Base-by-base conservation (phyloP, 768 basidiomycete species). In the Erythrobasidium yunnanense region DNA sequence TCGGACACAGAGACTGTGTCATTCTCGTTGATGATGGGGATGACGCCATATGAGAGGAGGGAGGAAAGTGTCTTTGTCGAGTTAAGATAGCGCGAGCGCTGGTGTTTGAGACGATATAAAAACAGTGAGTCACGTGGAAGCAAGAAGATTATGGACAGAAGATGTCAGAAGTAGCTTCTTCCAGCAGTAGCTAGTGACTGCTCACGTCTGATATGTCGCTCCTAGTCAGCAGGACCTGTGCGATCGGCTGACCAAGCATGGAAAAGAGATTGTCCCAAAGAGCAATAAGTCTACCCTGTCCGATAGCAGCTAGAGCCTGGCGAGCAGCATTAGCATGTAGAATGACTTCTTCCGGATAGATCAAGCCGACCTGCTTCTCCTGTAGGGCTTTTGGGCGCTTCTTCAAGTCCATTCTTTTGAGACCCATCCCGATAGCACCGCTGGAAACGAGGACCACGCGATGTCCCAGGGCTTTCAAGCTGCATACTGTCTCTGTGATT, bases 1-100 rank as follows among this genome's bases (percentile, higher is more conserved):
- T 99, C 95, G 78, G 90, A 90, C 66, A 99, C 95, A 23, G 92
- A 93, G 34, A 99, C 85, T 0, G 95, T 97, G 75, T 99, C 95
- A 72, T 99, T 99, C 77, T 99, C 95, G 76, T 99, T 99, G 60
- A 99, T 91, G 69, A 99, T 96, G 1, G 95, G 95, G 0, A 99
- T 84, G 0, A 97, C 89, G 17, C 92, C 93, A 86, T 96, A 87
- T 2, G 83, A 83, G 27, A 99, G 78, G 11, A 99, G 80, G 72
- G 96, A 90, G 34, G 86, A 85, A 76, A 99, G 82, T 0, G 95
- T 97, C 72, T 95, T 96, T 65, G 90, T 88, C 0, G 93, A 95
- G 74, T 99, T 99, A 65, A 96, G 77, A 74, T 97, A 99, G 68
- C 95, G 82, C 11, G 91, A 93, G 42, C 92, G 81, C 93, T 96